These are phyloP conservation scores for Nyssa sinensis DNA, from an alignment of 148 eudicot genomes.

Conservation along the genomic window DNA sequence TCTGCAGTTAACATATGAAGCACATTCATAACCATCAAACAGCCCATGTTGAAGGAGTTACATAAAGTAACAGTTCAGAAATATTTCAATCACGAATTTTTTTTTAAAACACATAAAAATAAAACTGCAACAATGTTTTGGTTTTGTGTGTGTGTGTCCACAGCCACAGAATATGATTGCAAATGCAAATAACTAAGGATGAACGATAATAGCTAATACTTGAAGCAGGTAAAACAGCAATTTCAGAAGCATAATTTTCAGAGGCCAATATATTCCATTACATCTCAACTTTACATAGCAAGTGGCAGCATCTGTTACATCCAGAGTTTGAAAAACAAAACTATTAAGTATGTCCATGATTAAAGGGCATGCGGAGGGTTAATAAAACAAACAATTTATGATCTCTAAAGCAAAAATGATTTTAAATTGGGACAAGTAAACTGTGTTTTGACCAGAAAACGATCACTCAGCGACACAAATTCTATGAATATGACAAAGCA, in stretches of 20 bases:
- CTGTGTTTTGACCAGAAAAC: too few relatives aligned
- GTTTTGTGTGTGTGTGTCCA: not conserved
- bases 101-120: not conserved
- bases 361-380: too few relatives aligned
- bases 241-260: not conserved
- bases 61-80: not conserved
- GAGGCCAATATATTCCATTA: not conserved
- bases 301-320: too few relatives aligned
- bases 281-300: too few relatives aligned
- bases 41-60: not conserved
- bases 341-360: too few relatives aligned
- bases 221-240: not conserved
- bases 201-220: too few relatives aligned
- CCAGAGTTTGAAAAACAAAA: too few relatives aligned
- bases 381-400: too few relatives aligned
- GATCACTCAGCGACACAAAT: too few relatives aligned
- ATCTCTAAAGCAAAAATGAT: too few relatives aligned
- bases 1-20: conserved; percentile 49
- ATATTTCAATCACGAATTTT: not conserved
- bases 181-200: not conserved
- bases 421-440: too few relatives aligned
- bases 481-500: too few relatives aligned
- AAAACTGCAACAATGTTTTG: not conserved
- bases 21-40: not conserved
- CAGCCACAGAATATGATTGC: not conserved